These are phyloP conservation scores for Metschnikowia reukaufii DNA, from an alignment of 805 yeast genomes.

Conservation along the genomic window DNA sequence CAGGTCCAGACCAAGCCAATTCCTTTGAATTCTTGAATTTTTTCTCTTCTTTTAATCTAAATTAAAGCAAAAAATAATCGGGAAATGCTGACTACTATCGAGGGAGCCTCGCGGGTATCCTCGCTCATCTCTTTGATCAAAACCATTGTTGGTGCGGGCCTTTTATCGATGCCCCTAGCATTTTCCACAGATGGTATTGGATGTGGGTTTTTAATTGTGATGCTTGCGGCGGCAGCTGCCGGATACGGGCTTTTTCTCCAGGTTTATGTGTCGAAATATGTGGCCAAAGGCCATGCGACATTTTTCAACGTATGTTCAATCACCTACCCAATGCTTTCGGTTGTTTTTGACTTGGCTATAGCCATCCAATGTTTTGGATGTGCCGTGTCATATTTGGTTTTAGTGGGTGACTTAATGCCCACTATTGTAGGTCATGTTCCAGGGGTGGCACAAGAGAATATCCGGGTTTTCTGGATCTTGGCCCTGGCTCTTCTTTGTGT, in stretches of 20 bases:
- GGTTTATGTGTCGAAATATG: slow-evolving; percentile 54
- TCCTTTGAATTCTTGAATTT: too few species aligned
- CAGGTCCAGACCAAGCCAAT: too few species aligned
- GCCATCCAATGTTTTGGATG: slow-evolving; percentile 80
- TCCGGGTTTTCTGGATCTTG: slow-evolving; percentile 62
- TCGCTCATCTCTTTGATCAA: slow-evolving; percentile 66
- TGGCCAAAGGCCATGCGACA: slow-evolving; percentile 62
- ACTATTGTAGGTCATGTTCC: slow-evolving; percentile 42
- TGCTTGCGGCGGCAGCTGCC: slow-evolving; percentile 64
- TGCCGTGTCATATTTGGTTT: slow-evolving; percentile 65
- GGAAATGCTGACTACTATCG: neutral
- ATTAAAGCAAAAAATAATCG: too few species aligned
- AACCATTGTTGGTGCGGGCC: slow-evolving; percentile 80
- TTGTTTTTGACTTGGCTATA: slow-evolving; percentile 71
- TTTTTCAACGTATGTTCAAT: slow-evolving; percentile 66
- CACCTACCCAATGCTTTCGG: slow-evolving; percentile 66
- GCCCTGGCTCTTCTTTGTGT: slow-evolving; percentile 43
- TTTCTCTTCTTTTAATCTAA: too few species aligned
- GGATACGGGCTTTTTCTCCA: slow-evolving; percentile 67
- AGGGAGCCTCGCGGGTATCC: slow-evolving; percentile 51
- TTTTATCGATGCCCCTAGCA: slow-evolving; percentile 75
- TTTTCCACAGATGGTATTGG: slow-evolving; percentile 66
- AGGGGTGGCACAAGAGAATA: slow-evolving; percentile 19
- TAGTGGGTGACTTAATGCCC: slow-evolving; percentile 76
- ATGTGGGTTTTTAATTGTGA: slow-evolving; percentile 53